A percentile compares a stretch with the other conserved stretches of the same genome.
phyloP scores from a whole-genome alignment of 208 protist species.

The Leishmania turanica region DNA sequence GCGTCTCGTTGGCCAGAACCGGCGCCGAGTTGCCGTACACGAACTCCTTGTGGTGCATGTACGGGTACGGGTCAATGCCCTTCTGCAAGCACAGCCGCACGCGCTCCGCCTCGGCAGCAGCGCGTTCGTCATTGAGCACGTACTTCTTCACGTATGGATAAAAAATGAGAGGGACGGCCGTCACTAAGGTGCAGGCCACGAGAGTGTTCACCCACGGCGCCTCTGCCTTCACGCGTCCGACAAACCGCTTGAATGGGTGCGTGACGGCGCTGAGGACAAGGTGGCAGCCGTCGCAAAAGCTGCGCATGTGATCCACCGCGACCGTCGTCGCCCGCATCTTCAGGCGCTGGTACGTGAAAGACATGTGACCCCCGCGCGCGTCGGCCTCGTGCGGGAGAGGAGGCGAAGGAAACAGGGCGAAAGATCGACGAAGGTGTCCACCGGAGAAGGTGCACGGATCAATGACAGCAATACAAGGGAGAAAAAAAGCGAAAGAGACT shows the following conservation, averaged over 20 bases:
- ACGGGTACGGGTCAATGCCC: constrained; percentile 90
- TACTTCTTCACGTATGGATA: constrained; percentile 77
- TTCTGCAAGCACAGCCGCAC: constrained; percentile 91
- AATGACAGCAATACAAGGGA: not conserved
- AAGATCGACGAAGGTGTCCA: not conserved
- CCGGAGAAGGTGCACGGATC: too few relatives aligned
- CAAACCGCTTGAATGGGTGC: constrained; percentile 46
- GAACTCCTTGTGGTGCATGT: constrained; percentile 84
- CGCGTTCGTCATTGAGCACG: constrained; percentile 49
- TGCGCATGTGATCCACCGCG: constrained; percentile 58
- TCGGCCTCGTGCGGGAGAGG: not conserved
- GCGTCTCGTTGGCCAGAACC: constrained; percentile 33
- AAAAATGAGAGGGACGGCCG: constrained; percentile 51
- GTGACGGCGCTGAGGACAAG: constrained; percentile 35
- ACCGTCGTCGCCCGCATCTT: constrained; percentile 75
- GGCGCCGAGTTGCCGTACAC: constrained; percentile 75
- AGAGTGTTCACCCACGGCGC: constrained; percentile 79
- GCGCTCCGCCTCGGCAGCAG: constrained; percentile 74
- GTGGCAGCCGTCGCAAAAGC: constrained; percentile 75
- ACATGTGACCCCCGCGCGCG: constrained; percentile 38
- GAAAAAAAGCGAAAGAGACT: not conserved
- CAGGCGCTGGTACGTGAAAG: constrained; percentile 68
- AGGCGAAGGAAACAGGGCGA: not conserved
- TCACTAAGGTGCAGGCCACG: constrained; percentile 44
- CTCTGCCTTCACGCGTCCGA: constrained; percentile 56